Base-by-base conservation (phyloP, 2,329 filamentous ascomycete species). In the Monosporascus sp. region DNA sequence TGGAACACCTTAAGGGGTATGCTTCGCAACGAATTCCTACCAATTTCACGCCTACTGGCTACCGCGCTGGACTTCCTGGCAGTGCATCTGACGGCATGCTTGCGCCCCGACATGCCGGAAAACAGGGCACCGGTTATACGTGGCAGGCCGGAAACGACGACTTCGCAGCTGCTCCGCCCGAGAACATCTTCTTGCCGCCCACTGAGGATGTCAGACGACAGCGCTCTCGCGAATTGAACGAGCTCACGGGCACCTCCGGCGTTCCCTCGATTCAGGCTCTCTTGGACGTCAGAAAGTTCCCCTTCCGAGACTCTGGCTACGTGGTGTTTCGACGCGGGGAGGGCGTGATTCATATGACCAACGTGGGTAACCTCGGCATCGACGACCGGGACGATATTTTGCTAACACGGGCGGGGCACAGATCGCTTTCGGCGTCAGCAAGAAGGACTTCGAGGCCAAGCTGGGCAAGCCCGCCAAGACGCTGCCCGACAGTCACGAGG, bases 401-500 rank as follows among this genome's bases (percentile, higher is more conserved):
- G 27, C 27, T 31, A 31, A 31, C 11, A 31, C 27, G 27, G 9
- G 2, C 11, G 9, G n/a, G 11, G 5, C 20, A 6, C 25, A 46
- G 42, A 31, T 46, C 8, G 20, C 42, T 14, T 46, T 46, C 24
- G 17, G 20, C 42, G 6, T 46, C 20, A 6, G 17, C 20, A 25
- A 17, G 6, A 8, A 14, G n/a, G 11, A 14, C 17, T 7, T 46
- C 24, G 22, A 17, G 20, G 42, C 24, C 9, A 20, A 25, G 20
- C 11, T 46, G 6, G 42, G 24, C 14, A 46, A n/a, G 6, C 3
- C 42, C 11, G 67, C 72, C 1, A 70, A 65, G 22, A 65, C 76
- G 22, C 63, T 75, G 18, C 70, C 65, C 39, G 73, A 76, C 51
- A 58, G 57, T 14, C 62, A 69, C 3, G 74, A 75, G 56, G 70